Base-by-base conservation (phyloP, 2,329 filamentous ascomycete species). In the Aaosphaeria pasadenensis region DNA sequence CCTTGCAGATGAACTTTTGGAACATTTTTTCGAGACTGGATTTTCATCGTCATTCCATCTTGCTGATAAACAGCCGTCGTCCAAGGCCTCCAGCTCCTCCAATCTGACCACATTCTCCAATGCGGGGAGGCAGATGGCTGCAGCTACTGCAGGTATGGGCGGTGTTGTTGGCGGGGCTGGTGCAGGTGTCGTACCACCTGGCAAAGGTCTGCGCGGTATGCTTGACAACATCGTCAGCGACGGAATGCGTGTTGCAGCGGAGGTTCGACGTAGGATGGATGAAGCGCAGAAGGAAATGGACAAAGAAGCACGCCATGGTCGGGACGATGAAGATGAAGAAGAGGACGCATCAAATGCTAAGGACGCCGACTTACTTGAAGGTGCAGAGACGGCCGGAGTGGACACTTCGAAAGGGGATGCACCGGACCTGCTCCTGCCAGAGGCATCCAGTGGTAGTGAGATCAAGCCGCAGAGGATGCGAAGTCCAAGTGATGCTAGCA, bases 221-320 rank as follows among this genome's bases (percentile, higher is more conserved):
- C 77, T 99, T 36, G 94, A 99, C 74, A 96, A 95, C 60, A 97
- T 99, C 60, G 94, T 97, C 55, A 95, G 88, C 1, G 94, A 99
- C 66, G 94, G 94, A 39, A 96, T 97, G 85, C 86, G 92, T 32
- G 92, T 97, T 49, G 94, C 94, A 0, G 89, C 87, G 1, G 94
- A 99, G 69, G 92, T 99, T 44, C 81, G 88, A 56, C 84, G 91
- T 60, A 81, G 91, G 40, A 96, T 97, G 87, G 92, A 99, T 54
- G 94, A 99, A 67, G 92, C 92, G 3, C 91, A 96, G 71, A 86
- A 85, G 58, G 92, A 97, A 65, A 74, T 96, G 56, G 92, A 96
- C 71, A 87, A 86, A 70, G 91, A 91, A 51, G 72, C 85, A 1
- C 56, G 59, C n/a, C 80, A 81, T 1, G 67, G 66, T 33, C 77